phyloP scores from a whole-genome alignment of 495 filamentous ascomycete genomes.

The Neurospora sp. region DNA sequence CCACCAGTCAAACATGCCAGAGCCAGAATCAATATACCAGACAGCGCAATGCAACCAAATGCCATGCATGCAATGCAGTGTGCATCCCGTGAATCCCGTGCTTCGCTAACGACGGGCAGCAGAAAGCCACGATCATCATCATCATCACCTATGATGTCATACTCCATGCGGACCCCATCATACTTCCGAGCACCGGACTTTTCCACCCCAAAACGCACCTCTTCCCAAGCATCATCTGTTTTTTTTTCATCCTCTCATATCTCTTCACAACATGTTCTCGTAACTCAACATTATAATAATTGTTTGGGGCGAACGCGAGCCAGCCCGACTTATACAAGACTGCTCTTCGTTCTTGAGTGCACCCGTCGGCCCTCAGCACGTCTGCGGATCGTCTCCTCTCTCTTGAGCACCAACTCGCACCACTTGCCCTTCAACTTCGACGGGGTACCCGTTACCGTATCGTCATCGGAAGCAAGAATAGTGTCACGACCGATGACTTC shows the following conservation, averaged over 20 bases:
- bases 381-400: constrained; percentile 33
- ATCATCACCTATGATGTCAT: background rate
- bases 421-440: constrained; percentile 48
- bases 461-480: constrained; percentile 24
- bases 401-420: constrained; percentile 76
- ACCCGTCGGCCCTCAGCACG: constrained; percentile 28
- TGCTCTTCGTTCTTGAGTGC: constrained; percentile 46
- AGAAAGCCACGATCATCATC: background rate
- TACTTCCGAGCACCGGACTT: background rate
- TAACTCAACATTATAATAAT: background rate
- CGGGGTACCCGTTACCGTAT: constrained; percentile 34
- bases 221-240: background rate
- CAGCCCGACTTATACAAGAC: constrained; percentile 27
- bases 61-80: background rate
- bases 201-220: background rate
- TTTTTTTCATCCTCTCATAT: background rate
- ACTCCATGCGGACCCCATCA: background rate
- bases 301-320: background rate
- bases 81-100: background rate
- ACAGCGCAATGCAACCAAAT: background rate
- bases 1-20: background rate
- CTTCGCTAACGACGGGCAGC: background rate
- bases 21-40: background rate
- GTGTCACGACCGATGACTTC: constrained; percentile 65
- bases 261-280: background rate